phyloP scores from a whole-genome alignment of 768 basidiomycete species.

The Amyloporia xantha region DNA sequence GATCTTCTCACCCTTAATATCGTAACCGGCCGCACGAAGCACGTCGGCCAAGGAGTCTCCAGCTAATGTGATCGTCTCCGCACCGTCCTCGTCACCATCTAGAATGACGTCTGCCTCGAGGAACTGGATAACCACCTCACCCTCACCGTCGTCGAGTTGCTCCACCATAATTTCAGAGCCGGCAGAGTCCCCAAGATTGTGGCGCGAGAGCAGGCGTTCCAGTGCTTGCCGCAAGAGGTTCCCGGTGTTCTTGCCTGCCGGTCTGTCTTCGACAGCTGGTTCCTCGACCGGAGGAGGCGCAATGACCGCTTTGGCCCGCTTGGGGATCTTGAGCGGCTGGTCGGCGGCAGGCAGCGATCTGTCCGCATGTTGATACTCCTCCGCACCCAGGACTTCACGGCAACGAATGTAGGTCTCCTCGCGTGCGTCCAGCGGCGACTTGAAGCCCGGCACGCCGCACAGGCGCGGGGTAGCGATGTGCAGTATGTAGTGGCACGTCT shows the following conservation, averaged over 20 bases:
- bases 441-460: constrained; percentile 91
- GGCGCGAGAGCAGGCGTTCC: constrained; percentile 15
- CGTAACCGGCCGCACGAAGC: constrained; percentile 16
- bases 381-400: constrained; percentile 55
- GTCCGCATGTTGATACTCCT: constrained; percentile 21
- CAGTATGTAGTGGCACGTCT: constrained; percentile 90
- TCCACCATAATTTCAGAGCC: constrained; percentile 14
- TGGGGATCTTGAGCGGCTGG: constrained; percentile 47
- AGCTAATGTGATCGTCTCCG: constrained; percentile 6
- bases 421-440: constrained; percentile 57
- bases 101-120: constrained; percentile 29
- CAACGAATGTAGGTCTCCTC: constrained; percentile 72
- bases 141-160: constrained; percentile 17
- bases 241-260: constrained; percentile 1
- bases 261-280: neutral
- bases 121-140: constrained; percentile 20
- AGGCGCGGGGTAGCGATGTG: constrained; percentile 93
- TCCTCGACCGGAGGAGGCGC: constrained; percentile 28
- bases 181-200: constrained; percentile 6
- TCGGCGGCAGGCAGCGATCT: constrained; percentile 41
- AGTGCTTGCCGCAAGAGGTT: constrained; percentile 17
- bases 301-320: constrained; percentile 39
- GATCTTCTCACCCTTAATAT: constrained; percentile 12
- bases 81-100: constrained; percentile 33
- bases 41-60: constrained; percentile 14